Base-by-base conservation (phyloP, 2,329 filamentous ascomycete genomes). In the Sarocladiaceae sp. region DNA sequence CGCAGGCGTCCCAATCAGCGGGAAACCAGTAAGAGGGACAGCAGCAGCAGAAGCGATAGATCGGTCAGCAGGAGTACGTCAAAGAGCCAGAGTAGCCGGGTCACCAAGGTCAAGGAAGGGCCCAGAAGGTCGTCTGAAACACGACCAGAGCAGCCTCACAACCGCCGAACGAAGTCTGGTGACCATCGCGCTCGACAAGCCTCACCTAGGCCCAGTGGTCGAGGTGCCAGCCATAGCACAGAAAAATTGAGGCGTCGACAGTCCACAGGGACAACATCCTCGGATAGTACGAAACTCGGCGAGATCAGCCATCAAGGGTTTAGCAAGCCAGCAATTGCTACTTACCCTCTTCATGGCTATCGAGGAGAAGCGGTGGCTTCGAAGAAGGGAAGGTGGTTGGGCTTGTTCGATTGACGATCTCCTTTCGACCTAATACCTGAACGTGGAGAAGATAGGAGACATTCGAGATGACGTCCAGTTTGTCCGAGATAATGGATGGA, bases 201-300 rank as follows among this genome's bases (percentile, higher is more conserved):
- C n/a, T n/a, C n/a, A n/a, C n/a, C n/a, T n/a, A n/a, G 20, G 5
- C 12, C 18, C 6, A 44, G 19, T 34, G 18, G 18, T 3, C 42
- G 18, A 15, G 10, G 3, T 4, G 24, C 32, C 9, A 41, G 37
- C 7, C 6, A 16, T 10, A 18, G 37, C 37, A 13, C 19, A 20
- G 32, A 41, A 18, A 51, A 55, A 21, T 7, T 41, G 23, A 24
- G 15, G 4, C 21, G 37, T 29, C 50, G 53, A 43, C 24, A 52
- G 20, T 60, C 60, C 9, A 50, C 55, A 23, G 52, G 63, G 45
- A 68, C 67, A 3, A 63, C 62, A 35, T 62, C 63, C 4, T 68
- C 68, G 2, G 65, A 63, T 43, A 70, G 67, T 47, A 72, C 68
- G 11, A 70, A 70, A 46, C 51, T 72, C 3, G 67, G 68, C n/a